These are phyloP conservation scores for Leccinum ochraceum DNA, from an alignment of 768 basidiomycete genomes.

Conservation along the genomic window DNA sequence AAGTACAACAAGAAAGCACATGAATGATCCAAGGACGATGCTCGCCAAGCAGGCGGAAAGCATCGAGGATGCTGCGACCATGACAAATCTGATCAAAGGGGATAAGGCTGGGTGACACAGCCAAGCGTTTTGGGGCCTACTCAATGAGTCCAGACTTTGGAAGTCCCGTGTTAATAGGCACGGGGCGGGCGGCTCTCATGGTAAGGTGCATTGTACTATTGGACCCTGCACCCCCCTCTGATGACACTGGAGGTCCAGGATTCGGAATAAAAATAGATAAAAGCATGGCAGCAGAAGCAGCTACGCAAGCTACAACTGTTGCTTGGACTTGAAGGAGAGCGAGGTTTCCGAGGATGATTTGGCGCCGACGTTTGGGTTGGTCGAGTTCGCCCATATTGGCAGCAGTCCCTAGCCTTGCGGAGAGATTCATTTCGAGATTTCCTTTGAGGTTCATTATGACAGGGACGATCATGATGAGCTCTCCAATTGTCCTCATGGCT, in stretches of 20 bases:
- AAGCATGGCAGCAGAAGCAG: conserved; percentile 74
- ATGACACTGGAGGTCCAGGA: conserved; percentile 14
- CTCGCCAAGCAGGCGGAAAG: conserved; percentile 77
- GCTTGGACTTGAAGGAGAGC: conserved; percentile 92
- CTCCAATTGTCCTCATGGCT: conserved; percentile 88
- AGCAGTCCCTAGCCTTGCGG: conserved; percentile 91
- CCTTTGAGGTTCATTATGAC: conserved; percentile 95
- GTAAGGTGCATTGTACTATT: conserved; percentile 16
- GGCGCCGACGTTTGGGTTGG: conserved; percentile 56
- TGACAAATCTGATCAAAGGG: conserved; percentile 55
- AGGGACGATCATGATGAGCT: conserved; percentile 95
- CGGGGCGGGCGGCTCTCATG: conserved; percentile 23
- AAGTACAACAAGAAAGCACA: conserved; percentile 79
- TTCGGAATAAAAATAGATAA: conserved; percentile 64
- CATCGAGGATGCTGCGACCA: conserved; percentile 80
- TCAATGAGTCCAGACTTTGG: conserved; percentile 40
- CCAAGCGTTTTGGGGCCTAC: conserved; percentile 30
- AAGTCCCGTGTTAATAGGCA: conserved; percentile 29
- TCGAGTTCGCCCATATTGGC: conserved; percentile 94
- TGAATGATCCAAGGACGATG: conserved; percentile 85
- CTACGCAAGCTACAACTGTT: conserved; percentile 82
- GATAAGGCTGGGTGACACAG: conserved; percentile 7
- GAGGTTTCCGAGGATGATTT: conserved; percentile 79
- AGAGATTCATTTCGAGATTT: conserved; percentile 99
- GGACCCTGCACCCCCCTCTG: conserved; percentile 5